Evolutionary conservation across 1,139 yeast species (phyloP).

Genomic region (Pichia sp.): DNA sequence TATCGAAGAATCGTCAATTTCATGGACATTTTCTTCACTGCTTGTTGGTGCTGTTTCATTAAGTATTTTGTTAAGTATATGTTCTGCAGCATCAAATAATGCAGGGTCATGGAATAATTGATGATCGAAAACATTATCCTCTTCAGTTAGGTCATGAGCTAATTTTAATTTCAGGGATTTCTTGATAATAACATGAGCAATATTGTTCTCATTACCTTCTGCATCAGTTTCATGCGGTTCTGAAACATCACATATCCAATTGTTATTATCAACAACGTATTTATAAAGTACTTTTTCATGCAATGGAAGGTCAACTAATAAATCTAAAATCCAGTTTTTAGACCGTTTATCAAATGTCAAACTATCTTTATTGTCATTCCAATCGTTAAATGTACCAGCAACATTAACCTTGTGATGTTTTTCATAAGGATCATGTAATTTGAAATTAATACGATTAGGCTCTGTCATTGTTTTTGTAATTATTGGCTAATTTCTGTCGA

Average conservation of each 20-base stretch:
- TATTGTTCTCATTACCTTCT: slow-evolving; percentile 23
- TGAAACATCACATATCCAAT: slow-evolving; percentile 23
- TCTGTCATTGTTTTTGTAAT: background rate
- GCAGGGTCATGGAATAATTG: slow-evolving; percentile 7
- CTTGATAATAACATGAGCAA: slow-evolving; percentile 10
- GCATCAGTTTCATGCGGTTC: slow-evolving; percentile 21
- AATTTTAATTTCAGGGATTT: background rate
- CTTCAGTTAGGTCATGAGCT: background rate
- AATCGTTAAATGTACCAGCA: slow-evolving; percentile 20
- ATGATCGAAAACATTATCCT: slow-evolving; percentile 4
- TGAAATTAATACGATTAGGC: slow-evolving; percentile 3
- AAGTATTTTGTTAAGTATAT: background rate
- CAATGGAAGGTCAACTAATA: slow-evolving; percentile 6
- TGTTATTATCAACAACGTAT: slow-evolving; percentile 21
- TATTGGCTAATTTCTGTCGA: too few species aligned
- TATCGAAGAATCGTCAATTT: too few species aligned
- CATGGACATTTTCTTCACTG: slow-evolving; percentile 5
- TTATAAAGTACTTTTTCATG: slow-evolving; percentile 23
- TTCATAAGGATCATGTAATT: slow-evolving; percentile 7
- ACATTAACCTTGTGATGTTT: slow-evolving; percentile 11
- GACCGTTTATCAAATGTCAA: slow-evolving; percentile 5
- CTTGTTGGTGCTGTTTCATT: slow-evolving; percentile 9
- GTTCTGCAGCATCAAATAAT: slow-evolving; percentile 6
- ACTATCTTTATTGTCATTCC: slow-evolving; percentile 12
- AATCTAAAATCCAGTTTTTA: slow-evolving; percentile 11